Base-by-base conservation (phyloP, 148 eudicot genomes). In the Rhododendron mucronatum region DNA sequence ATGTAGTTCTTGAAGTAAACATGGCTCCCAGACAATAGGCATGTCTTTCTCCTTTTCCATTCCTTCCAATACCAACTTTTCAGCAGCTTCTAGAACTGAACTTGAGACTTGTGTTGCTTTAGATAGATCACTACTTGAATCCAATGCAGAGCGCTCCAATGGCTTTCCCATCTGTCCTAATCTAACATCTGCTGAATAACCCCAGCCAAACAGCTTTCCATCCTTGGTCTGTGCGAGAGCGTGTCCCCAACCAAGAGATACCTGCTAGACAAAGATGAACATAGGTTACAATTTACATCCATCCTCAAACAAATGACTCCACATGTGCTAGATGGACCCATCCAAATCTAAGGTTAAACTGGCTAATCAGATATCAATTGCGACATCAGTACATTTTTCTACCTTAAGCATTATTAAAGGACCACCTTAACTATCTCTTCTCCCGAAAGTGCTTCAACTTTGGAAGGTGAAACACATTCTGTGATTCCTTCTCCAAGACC, bases 221-320 rank as follows among this genome's bases (percentile, higher is more conserved):
- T 93, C 92, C 82, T 81, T 88, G 55, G 98, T 91, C 83, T 88
- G 91, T 23, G 99, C 98, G 78, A 97, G 94, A 75, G 89, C 96
- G 86, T 97, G 99, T 51, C 99, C 99, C 99, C 99, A 97, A 84
- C 99, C 99, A 81, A 94, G 92, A 82, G 98, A 86, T 3, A 95
- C 97, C 99, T 97, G 90, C 57, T 39, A 84, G 55, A 88, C 69
- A 75, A 50, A 28, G 41, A 86, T 8, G 74, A 79, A 77, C 53
- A 79, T 6, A 55, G 48, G 61, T 63, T 26, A 35, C 6, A 11
- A 4, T 11, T 26, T 67, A 67, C 23, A 13, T 15, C 48, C 65
- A 45, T 26, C 65, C 59, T 74, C 30, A 35, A 81, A 57, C 11
- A 83, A 65, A 59, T 28, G 50, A 48, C 47, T 15, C 48, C 8